phyloP scores from a whole-genome alignment of 495 filamentous ascomycete genomes.

The Thozetella sp. region DNA sequence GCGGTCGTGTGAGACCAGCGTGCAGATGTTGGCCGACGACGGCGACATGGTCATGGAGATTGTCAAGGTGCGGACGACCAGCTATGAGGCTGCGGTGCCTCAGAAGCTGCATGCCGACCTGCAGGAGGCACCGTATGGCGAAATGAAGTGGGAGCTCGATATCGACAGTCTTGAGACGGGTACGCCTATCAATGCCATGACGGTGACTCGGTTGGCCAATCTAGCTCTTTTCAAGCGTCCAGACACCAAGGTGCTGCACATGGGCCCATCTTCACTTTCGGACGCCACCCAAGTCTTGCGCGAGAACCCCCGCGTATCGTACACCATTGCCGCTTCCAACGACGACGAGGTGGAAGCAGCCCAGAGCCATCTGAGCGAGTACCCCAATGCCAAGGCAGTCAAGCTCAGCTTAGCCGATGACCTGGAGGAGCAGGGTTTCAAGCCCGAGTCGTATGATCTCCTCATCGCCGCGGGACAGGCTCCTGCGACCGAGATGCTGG shows the following conservation, averaged over 20 bases:
- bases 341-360: not conserved
- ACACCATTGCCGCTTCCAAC: too few species aligned
- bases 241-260: slow-evolving; percentile 8
- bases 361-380: slow-evolving; percentile 3
- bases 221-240: slow-evolving; percentile 18
- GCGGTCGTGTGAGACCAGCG: too few species aligned
- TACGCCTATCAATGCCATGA: not conserved
- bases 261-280: slow-evolving; percentile 5
- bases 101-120: slow-evolving; percentile 14
- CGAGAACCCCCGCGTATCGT: slow-evolving; percentile 7
- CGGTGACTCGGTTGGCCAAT: slow-evolving; percentile 4
- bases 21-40: too few species aligned
- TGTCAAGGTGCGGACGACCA: slow-evolving; percentile 19
- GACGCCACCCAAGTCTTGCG: slow-evolving; percentile 5
- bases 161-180: slow-evolving; percentile 8
- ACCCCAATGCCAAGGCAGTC: slow-evolving; percentile 12
- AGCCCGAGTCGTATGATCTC: slow-evolving; percentile 14
- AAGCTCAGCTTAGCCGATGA: slow-evolving; percentile 11
- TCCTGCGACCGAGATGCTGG: too few species aligned
- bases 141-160: slow-evolving; percentile 18
- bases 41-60: slow-evolving; percentile 27
- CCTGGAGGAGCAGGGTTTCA: slow-evolving; percentile 11
- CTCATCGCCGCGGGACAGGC: too few species aligned
- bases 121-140: slow-evolving; percentile 11
- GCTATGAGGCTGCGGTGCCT: slow-evolving; percentile 33